Percentiles rank a stretch among this genome's conserved stretches.
Evolutionary conservation across 2,329 filamentous ascomycete genomes (phyloP).

Genomic region (Akanthomyces lecanii): DNA sequence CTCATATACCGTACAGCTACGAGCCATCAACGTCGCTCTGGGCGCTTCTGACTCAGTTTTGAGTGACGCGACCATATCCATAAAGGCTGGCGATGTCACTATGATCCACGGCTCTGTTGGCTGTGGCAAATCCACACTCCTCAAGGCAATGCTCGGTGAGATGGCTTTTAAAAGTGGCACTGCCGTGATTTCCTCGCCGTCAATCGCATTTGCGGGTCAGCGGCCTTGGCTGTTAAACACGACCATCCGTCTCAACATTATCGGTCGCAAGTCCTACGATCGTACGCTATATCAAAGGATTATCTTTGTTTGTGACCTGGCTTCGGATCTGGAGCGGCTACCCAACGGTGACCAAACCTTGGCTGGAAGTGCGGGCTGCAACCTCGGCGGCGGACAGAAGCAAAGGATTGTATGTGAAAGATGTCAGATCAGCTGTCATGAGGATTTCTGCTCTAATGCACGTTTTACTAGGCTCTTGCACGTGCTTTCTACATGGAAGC

Average conservation of each 20-base stretch:
- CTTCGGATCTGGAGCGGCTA: background rate
- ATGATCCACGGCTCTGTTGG: constrained; percentile 10
- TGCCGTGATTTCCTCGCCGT: background rate
- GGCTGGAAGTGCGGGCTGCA: background rate
- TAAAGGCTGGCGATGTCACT: background rate
- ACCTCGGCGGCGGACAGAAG: constrained; percentile 11
- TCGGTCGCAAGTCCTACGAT: constrained; percentile 23
- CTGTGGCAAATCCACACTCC: constrained; percentile 9
- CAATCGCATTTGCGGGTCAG: constrained; percentile 23
- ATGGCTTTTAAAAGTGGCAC: background rate
- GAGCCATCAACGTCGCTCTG: background rate
- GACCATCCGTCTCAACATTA: constrained; percentile 37
- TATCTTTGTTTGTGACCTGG: background rate
- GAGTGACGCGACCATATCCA: background rate
- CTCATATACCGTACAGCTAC: background rate
- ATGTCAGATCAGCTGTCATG: too few relatives aligned
- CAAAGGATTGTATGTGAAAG: background rate
- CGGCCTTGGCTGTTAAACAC: constrained; percentile 40
- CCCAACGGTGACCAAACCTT: constrained; percentile 7
- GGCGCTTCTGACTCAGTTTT: background rate
- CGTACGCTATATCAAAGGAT: background rate
- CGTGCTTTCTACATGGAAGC: constrained; percentile 4
- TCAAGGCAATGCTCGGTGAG: constrained; percentile 9
- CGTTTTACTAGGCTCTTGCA: background rate
- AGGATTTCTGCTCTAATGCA: too few relatives aligned